Evolutionary conservation across 495 filamentous ascomycete species (phyloP), one percentile per base, ranked within the genome.

Genomic region (Alectoria sarmentosa): DNA sequence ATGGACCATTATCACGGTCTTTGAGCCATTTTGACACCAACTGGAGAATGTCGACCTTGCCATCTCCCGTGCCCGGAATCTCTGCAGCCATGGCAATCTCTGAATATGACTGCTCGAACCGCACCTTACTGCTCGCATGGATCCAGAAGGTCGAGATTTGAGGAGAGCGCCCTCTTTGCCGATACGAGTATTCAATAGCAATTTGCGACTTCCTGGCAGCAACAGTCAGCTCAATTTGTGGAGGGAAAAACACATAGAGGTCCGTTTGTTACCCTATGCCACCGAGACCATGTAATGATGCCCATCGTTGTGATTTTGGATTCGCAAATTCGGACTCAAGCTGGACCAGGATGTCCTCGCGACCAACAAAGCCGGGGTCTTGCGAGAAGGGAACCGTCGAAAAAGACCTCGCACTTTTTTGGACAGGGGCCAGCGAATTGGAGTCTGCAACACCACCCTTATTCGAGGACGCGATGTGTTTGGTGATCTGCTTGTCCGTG

Each of bases 261-360:
- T 3, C 13, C 4, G 10, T n/a, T 11, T 38, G 41, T n/a, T 70
- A 83, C 79, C 81, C 79, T 58, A 82, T 72, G 9, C 79, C 79
- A 30, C 79, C 80, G 15, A 82, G 67, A 8, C 78, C 79, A 59
- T 67, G 67, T 6, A 82, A 67, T n/a, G 77, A 73, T 7, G 70
- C 69, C 52, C 74, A 68, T 30, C 42, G 58, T 58, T 60, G n/a
- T 60, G 58, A 41, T 39, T 42, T 66, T 44, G 26, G 76, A 67
- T 49, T 30, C 69, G 11, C 56, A 9, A 38, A 71, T 41, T 54
- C 80, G 71, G 32, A 68, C 38, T 19, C 60, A 57, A 38, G 61
- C 48, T 42, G 44, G 4, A 55, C 61, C 19, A 82, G 63, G 26
- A 74, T 69, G 2, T 65, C 46, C 56, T 75, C 63, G 32, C 79